A percentile compares a stretch with the other conserved stretches of the same genome.
Evolutionary conservation across 345 rosid species (phyloP).

Genomic region (Hibiscus trionum): DNA sequence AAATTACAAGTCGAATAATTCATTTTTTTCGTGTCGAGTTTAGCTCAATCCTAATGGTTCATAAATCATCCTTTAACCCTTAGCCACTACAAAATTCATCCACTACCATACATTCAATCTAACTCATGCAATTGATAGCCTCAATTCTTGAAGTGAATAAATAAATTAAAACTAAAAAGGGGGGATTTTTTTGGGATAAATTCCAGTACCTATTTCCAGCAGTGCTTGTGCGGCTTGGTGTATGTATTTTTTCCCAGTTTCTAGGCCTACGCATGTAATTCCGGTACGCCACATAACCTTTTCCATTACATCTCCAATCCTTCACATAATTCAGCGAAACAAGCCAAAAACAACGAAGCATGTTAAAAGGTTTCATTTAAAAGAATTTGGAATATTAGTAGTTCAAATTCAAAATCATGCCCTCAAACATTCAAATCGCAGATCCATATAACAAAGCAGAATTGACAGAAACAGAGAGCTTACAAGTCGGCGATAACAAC

Average conservation of each 20-base stretch:
- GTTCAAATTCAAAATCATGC: neutral
- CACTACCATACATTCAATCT: neutral
- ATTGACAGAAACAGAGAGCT: slow-evolving; percentile 6
- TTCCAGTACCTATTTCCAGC: slow-evolving; percentile 67
- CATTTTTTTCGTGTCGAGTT: too few relatives aligned
- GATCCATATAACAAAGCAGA: neutral
- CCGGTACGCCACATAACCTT: slow-evolving; percentile 77
- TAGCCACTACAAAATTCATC: too few relatives aligned
- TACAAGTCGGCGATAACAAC: slow-evolving; percentile 58
- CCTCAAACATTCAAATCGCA: neutral
- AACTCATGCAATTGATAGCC: neutral
- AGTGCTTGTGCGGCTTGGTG: slow-evolving; percentile 59
- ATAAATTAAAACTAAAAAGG: neutral
- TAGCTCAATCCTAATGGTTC: neutral
- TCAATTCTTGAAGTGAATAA: neutral
- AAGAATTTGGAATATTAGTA: neutral
- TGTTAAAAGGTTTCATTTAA: neutral
- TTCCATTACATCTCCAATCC: slow-evolving; percentile 97
- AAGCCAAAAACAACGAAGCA: neutral
- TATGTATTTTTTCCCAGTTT: slow-evolving; percentile 61
- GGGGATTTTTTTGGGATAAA: neutral
- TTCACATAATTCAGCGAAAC: slow-evolving; percentile 19
- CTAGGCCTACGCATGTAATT: slow-evolving; percentile 80
- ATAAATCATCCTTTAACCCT: slow-evolving; percentile 1
- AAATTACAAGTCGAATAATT: too few relatives aligned